Conservation (phyloP, 768 basidiomycete genomes). For the Hydnomerulius pinastri region DNA sequence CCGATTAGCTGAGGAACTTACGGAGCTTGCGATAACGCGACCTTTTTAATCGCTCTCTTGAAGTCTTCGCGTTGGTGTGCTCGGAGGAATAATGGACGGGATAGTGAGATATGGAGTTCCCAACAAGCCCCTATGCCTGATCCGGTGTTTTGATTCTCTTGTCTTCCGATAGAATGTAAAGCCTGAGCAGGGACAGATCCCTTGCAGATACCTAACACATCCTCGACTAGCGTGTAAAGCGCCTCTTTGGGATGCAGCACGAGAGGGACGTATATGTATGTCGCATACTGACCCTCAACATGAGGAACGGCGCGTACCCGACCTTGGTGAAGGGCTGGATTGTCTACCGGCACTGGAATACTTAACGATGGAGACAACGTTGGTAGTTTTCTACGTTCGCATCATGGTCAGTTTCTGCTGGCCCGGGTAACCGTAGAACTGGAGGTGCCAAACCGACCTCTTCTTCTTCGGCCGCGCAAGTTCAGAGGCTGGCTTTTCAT, state of each 20-base stretch:
- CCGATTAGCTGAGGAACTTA: conserved; percentile 30
- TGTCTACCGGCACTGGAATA: conserved; percentile 56
- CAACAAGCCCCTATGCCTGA: conserved; percentile 4
- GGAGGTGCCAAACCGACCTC: conserved; percentile 35
- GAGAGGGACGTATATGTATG: conserved; percentile 77
- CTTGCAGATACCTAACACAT: conserved; percentile 47
- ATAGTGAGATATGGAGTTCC: conserved; percentile 84
- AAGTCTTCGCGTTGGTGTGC: conserved; percentile 79
- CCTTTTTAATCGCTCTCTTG: conserved; percentile 55
- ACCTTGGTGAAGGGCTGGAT: conserved; percentile 85
- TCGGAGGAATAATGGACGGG: conserved; percentile 78
- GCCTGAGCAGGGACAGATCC: conserved; percentile 42
- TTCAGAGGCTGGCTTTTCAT: conserved; percentile 22
- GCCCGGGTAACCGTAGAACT: background rate
- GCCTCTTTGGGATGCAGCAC: conserved; percentile 41
- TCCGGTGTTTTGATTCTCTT: conserved; percentile 1
- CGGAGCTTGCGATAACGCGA: conserved; percentile 50
- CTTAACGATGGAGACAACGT: conserved; percentile 51
- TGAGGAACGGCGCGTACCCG: conserved; percentile 73
- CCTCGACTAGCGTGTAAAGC: conserved; percentile 48
- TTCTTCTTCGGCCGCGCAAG: conserved; percentile 37
- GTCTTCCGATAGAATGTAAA: conserved; percentile 47
- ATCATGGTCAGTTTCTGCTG: background rate
- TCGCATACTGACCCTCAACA: conserved; percentile 83
- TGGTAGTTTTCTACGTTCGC: conserved; percentile 61